Conservation (phyloP, 2,329 filamentous ascomycete genomes). For the Alternaria brassicae region DNA sequence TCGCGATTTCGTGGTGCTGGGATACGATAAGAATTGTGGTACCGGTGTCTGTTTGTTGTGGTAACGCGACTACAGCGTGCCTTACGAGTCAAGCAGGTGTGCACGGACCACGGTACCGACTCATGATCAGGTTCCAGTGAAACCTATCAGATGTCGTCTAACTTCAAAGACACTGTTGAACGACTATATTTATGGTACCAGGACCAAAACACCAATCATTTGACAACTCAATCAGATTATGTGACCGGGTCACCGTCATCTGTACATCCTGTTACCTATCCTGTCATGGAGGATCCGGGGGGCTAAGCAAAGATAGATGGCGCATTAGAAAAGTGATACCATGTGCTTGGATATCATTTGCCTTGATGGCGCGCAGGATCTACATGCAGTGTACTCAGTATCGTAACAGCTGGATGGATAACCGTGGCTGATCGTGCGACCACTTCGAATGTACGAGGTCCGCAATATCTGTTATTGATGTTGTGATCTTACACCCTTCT, state of each 20-base stretch:
- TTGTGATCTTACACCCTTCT: not conserved
- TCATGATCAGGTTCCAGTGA: not conserved
- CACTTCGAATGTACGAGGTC: not conserved
- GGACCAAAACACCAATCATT: not conserved
- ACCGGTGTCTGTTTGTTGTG: slow-evolving; percentile 31
- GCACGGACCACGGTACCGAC: not conserved
- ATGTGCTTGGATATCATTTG: not conserved
- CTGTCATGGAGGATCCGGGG: not conserved
- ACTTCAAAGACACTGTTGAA: not conserved
- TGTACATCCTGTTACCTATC: not conserved
- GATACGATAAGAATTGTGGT: slow-evolving; percentile 29
- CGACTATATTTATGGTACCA: not conserved
- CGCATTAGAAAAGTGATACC: not conserved
- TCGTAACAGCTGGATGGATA: not conserved
- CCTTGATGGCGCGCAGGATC: not conserved
- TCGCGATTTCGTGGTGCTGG: slow-evolving; percentile 1
- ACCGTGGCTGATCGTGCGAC: not conserved
- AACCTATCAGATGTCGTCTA: not conserved
- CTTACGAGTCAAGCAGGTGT: slow-evolving; percentile 8
- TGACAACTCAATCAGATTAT: not conserved
- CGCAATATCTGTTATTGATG: not conserved
- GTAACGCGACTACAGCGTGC: slow-evolving; percentile 18
- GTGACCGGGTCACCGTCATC: not conserved
- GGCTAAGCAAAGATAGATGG: not conserved
- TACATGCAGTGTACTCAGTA: not conserved